phyloP scores from a whole-genome alignment of 192 early-diverging fungal genomes.

The Coemansia sp. region DNA sequence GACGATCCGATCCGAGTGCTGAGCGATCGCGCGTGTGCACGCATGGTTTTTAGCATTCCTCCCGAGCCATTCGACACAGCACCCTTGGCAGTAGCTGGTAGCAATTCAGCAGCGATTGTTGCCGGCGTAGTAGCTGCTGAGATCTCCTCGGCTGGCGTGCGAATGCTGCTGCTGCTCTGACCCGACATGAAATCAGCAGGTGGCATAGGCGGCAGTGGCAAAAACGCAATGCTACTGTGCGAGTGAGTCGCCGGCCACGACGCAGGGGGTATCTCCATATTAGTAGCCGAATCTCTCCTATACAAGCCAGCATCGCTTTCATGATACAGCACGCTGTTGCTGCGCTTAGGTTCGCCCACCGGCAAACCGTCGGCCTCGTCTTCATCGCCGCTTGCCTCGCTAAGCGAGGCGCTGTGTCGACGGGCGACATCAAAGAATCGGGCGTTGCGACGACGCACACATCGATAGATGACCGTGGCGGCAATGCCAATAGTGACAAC shows the following conservation, averaged over 20 bases:
- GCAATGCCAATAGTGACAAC: slow-evolving; percentile 48
- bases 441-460: slow-evolving; percentile 32
- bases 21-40: slow-evolving; percentile 41
- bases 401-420: background rate
- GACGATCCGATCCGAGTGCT: slow-evolving; percentile 28
- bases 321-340: background rate
- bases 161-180: background rate
- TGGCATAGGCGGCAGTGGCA: slow-evolving; percentile 2
- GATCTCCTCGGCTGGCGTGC: slow-evolving; percentile 5
- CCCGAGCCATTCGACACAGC: background rate
- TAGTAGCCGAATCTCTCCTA: background rate
- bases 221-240: slow-evolving; percentile 10
- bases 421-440: slow-evolving; percentile 2
- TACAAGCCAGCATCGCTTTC: background rate
- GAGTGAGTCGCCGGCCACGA: slow-evolving; percentile 5
- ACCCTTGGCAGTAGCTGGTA: background rate
- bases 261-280: background rate
- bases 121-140: slow-evolving; percentile 22
- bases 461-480: slow-evolving; percentile 40
- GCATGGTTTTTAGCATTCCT: slow-evolving; percentile 27
- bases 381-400: slow-evolving; percentile 15
- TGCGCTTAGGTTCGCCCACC: background rate
- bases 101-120: slow-evolving; percentile 25
- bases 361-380: background rate
- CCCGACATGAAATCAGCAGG: background rate